Base-by-base conservation (phyloP, 2,329 filamentous ascomycete species). In the Microsporum ferrugineum region DNA sequence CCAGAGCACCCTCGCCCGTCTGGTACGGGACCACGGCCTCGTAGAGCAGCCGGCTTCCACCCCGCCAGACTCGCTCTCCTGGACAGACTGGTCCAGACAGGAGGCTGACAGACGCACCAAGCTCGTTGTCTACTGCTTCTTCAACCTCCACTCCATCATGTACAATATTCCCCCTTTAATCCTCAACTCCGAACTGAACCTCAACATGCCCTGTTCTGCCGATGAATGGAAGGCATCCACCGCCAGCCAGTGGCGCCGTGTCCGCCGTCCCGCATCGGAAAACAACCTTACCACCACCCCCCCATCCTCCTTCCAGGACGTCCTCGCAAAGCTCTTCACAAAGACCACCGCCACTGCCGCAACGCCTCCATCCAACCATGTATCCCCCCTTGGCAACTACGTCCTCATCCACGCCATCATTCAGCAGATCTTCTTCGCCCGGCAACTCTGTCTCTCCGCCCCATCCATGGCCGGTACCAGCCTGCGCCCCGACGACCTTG, bases 91-190 rank as follows among this genome's bases (percentile, higher is more conserved):
- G 82, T 70, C 79, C 23, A 73, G 74, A n/a, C 73, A 75, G 58
- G 82, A 84, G 70, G 78, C 78, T 1, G 78, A 77, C 61, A 76
- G 77, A 65, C 76, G 80, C 60, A 83, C 80, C 23, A 81, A 83
- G 67, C 73, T 82, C 59, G 79, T 82, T 62, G 78, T 82, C 62
- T 80, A 83, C 69, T 78, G 80, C 69, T 78, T 84, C 65, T 81
- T 82, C 62, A 84, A 84, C 66, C 74, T 85, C 1, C 82, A 84
- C 63, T 82, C 79, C 38, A 82, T 85, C 60, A 82, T 82, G 66
- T 85, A 84, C 72, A 82, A 84, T 68, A 81, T 83, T 12, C 81
- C 82, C 33, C 82, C 83, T 0, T 72, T 83, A 49, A 78, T 85
- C 31, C 67, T 82, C 59, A 83, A 81, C 66, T 75, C 76, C 36